phyloP scores from a whole-genome alignment of 306 rosid genomes.

The Fragaria vesca region DNA sequence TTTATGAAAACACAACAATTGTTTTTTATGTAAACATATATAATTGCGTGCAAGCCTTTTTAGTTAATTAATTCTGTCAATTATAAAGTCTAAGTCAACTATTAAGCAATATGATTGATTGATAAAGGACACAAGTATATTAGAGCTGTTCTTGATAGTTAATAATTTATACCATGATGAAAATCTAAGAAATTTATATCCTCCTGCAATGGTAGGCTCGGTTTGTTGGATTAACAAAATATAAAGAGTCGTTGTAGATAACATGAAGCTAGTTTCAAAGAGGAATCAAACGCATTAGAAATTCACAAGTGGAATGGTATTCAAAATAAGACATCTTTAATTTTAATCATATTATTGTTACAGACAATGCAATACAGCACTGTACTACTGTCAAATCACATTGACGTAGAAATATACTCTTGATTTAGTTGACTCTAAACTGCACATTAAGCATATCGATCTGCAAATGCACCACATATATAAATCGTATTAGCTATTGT shows the following conservation, averaged over 20 bases:
- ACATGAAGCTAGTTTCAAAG: background rate
- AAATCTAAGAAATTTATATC: too few species aligned
- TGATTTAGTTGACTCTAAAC: background rate
- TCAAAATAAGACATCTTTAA: background rate
- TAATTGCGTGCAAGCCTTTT: background rate
- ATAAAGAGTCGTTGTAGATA: background rate
- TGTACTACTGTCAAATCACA: background rate
- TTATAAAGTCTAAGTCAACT: background rate
- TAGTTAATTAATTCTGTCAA: background rate
- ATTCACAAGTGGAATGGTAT: background rate
- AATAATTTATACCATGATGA: too few species aligned
- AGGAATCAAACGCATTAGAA: background rate
- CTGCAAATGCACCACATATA: too few species aligned
- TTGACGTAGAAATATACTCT: background rate
- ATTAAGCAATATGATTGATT: background rate
- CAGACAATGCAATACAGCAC: background rate
- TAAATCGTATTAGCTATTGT: background rate
- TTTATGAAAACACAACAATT: background rate
- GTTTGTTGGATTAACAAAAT: background rate
- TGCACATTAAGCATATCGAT: background rate
- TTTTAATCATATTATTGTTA: too few species aligned
- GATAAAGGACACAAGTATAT: background rate
- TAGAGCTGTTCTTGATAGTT: background rate
- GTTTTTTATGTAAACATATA: background rate
- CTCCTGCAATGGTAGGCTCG: too few species aligned